Base-by-base conservation (phyloP, 768 basidiomycete genomes). In the Lepiota venenata region DNA sequence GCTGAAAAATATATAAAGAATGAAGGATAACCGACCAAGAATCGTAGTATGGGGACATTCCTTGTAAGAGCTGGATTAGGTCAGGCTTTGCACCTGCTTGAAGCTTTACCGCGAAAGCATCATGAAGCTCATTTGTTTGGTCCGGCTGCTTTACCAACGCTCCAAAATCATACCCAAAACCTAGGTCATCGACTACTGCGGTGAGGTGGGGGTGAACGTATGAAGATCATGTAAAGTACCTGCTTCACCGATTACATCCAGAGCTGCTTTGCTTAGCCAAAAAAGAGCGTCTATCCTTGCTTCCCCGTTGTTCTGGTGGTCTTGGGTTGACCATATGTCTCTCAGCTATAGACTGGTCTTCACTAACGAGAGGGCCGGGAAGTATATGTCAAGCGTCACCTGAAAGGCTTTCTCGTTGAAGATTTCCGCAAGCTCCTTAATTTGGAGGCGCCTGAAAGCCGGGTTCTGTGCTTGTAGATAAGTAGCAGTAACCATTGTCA, bases 191-290 rank as follows among this genome's bases (percentile, higher is more conserved):
- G 22, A 9, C 18, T 8, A 15, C 18, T 11, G 4, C 6, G 14
- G 14, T 16, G 10, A 15, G 12, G n/a, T 10, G 4, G 4, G 20
- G 15, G n/a, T 27, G 12, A 6, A 12, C 2, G 21, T 37, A 5
- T 18, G 11, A 37, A n/a, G 14, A 16, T 10, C 21, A 15, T 36
- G n/a, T 4, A 16, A 20, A 59, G 68, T 71, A 60, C 86, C 84
- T 71, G 74, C 84, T 41, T 86, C 73, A 8, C 88, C 89, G 48
- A 93, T 89, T 52, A 88, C 78, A 59, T 91, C 91, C 4, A 91
- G 73, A 3, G 88, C 88, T 29, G 79, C 76, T 36, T 79, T 79
- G 39, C 80, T 82, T 1, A 91, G 71, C 82, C 83, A 90, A 1
- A 74, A 69, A 36, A 86, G 68, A 2, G 82, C 79, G 43, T 93